phyloP scores from a whole-genome alignment of 306 rosid genomes.

The Lathyrus tuberosus region DNA sequence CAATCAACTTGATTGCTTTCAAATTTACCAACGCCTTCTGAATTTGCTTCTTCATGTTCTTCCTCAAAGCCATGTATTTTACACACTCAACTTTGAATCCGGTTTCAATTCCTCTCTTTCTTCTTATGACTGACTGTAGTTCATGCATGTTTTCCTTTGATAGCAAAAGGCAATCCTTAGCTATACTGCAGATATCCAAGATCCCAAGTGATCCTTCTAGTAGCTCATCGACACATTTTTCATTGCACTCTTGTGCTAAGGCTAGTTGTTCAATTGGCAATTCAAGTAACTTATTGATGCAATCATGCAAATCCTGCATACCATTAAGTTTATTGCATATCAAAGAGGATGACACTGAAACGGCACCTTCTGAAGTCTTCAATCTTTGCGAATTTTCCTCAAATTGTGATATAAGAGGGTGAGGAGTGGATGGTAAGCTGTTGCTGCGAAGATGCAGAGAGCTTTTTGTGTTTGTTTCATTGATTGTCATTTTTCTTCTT shows the following conservation, averaged over 20 bases:
- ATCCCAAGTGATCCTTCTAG: slow-evolving; percentile 39
- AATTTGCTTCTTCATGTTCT: slow-evolving; percentile 35
- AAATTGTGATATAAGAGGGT: neutral
- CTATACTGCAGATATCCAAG: slow-evolving; percentile 35
- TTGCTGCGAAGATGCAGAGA: neutral
- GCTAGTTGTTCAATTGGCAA: slow-evolving; percentile 31
- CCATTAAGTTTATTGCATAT: too few species aligned
- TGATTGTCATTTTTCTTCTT: too few species aligned
- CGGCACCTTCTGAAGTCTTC: too few species aligned
- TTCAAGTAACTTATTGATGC: slow-evolving; percentile 39
- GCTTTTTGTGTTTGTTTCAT: too few species aligned
- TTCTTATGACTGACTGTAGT: slow-evolving; percentile 40
- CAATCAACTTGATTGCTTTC: slow-evolving; percentile 24
- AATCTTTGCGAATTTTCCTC: neutral
- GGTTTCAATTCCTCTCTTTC: slow-evolving; percentile 26
- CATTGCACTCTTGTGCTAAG: too few species aligned
- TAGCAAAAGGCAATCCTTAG: slow-evolving; percentile 31
- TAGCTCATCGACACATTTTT: slow-evolving; percentile 23
- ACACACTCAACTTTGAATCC: slow-evolving; percentile 19
- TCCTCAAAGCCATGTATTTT: slow-evolving; percentile 37
- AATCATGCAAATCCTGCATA: slow-evolving; percentile 40
- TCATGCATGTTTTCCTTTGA: slow-evolving; percentile 39
- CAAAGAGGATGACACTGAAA: too few species aligned
- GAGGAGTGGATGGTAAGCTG: neutral
- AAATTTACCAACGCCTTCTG: slow-evolving; percentile 35